These are phyloP conservation scores for Escovopsis sp. DNA, from an alignment of 2,329 filamentous ascomycete species.

Conservation along the genomic window DNA sequence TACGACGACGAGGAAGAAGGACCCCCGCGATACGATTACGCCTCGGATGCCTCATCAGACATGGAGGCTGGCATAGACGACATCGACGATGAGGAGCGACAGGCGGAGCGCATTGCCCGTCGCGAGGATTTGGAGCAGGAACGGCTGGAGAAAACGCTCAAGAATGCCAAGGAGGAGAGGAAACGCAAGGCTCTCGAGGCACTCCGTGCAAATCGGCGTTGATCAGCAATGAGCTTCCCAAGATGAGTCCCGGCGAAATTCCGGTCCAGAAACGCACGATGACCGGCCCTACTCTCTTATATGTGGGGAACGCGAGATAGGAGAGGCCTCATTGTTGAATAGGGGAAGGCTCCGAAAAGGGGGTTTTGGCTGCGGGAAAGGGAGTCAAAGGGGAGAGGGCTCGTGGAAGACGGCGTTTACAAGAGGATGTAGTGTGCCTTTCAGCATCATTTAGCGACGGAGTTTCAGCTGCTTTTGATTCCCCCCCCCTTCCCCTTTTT, in stretches of 20 bases:
- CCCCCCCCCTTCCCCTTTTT: not conserved
- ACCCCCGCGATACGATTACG: constrained; percentile 35
- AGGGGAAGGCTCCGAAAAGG: constrained; percentile 2
- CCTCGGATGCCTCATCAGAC: constrained; percentile 54
- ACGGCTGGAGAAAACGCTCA: constrained; percentile 44
- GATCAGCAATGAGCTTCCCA: not conserved
- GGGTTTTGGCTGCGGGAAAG: not conserved
- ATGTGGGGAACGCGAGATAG: no score
- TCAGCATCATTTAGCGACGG: not conserved
- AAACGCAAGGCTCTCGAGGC: constrained; percentile 28
- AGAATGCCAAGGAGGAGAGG: constrained; percentile 45
- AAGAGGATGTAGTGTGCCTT: not conserved
- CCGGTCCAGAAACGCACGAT: not conserved
- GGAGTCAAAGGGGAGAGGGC: not conserved
- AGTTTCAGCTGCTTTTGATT: not conserved
- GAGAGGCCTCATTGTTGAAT: no score
- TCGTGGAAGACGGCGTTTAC: not conserved
- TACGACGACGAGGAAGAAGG: constrained; percentile 41
- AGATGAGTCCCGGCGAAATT: no score
- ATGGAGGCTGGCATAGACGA: constrained; percentile 68
- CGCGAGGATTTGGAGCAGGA: constrained; percentile 54
- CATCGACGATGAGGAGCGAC: constrained; percentile 55
- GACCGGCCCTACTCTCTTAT: no score
- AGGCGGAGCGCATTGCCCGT: constrained; percentile 46
- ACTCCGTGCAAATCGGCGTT: constrained; percentile 16